Base-by-base conservation (phyloP, 306 rosid species). In the Mimosa bimucronata region DNA sequence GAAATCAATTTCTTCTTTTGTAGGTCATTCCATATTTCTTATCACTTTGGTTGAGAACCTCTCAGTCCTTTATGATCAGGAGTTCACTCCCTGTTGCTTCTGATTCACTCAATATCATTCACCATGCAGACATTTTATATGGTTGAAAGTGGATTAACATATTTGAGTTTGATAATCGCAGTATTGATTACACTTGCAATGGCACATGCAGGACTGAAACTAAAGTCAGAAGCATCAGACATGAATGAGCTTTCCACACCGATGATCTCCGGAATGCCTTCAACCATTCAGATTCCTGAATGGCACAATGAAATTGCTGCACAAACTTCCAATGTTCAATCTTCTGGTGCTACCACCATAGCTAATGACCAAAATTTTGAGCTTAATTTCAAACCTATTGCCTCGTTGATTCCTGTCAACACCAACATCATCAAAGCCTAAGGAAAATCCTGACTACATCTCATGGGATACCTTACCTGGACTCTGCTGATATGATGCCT, bases 391-490 rank as follows among this genome's bases (percentile, higher is more conserved):
- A 96, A 91, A 64, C 90, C 88, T 16, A 42, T 90, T 64, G 86
- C 90, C 75, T 87, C 98, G 12, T 66, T 90, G 74, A 86, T 90
- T 74, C 97, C 97, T 34, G 84, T 85, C 71, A 15, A 85, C 68
- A 78, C 88, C 48, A 30, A 10, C 53, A 46, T 1, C 90, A 48
- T n/a, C 88, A 66, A 89, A 82, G 76, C 67, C 79, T 60, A 57
- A 80, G 66, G 87, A 81, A 78, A 87, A 87, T 69, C 75, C 68
- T 9, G 83, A 79, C 8, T 79, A 81, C 81, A 84, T 84, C 84
- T 6, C 90, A 44, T 92, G 98, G 97, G 97, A 92, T 78, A 89
- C 86, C 77, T 83, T 92, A 73, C 90, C 95, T 57, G 86, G 89
- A 41, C 85, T 94, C 15, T 88, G 94, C 85, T 88, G 77, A 87